Base-by-base conservation (phyloP, 202 grass and related monocot genomes). In the Elaeis oleifera region DNA sequence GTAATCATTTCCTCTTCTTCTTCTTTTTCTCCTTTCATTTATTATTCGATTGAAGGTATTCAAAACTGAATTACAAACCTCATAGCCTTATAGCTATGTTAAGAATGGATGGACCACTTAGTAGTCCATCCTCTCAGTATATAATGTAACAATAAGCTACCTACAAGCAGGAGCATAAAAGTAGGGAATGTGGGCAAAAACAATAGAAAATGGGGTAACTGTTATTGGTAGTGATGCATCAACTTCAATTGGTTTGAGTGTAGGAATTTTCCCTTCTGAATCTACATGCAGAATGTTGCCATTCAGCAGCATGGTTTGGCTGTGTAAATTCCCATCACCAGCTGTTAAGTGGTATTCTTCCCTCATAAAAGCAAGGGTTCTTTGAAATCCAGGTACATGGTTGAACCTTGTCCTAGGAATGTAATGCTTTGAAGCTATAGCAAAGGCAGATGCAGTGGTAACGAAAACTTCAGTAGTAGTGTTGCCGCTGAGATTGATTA, bases 281-380 rank as follows among this genome's bases (percentile, higher is more conserved):
- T 80, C 82, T 5, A 90, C 56, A 26, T 28, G 76, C 78, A 97
- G 64, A 21, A 77, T 63, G 39, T 17, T 79, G 57, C 84, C 88
- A 67, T 97, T 97, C 16, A 97, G 74, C 71, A 92, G 21, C 94
- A 97, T 80, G 28, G 81, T 84, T 60, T 97, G 94, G 78, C 94
- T 89, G 36, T 81, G 85, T 44, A 97, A 29, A 25, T 89, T 31
- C 59, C 94, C 85, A 53, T 75, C 77, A 16, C 78, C 61, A 14
- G 85, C 54, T 7, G 94, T 80, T n/a, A 97, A 74, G 65, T 92
- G 94, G 83, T 97, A 97, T 53, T 97, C 88, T 25, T 86, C 85
- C 74, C 94, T 92, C 32, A 18, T 60, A 32, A 82, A 77, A n/a
- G 66, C 82, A 5, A 27, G 52, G 1, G 65, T 68, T 16, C 56